Base-by-base conservation (phyloP, 2,329 filamentous ascomycete genomes). In the Verticillium isaacii region DNA sequence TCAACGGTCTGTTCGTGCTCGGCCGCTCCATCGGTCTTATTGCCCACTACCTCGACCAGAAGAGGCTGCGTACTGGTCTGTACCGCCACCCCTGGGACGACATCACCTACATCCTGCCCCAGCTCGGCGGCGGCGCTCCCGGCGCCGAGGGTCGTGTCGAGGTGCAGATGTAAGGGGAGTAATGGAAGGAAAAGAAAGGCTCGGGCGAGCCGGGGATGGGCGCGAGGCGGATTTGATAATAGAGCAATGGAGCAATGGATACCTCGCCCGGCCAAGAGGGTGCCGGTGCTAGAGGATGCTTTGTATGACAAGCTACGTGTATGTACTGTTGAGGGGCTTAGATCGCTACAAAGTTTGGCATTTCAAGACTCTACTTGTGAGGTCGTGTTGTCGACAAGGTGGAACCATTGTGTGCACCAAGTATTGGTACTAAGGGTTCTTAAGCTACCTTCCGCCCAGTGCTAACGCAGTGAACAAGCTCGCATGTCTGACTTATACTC, bases 71-170 rank as follows among this genome's bases (percentile, higher is more conserved):
- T 73, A 99, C 95, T 74, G 95, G 95, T 77, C 88, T 99, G 68
- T 99, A 99, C 91, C 91, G 95, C 77, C 93, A 97, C 87, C 95
- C 95, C 75, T 98, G 95, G 95, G 95, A 97, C 77, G 93, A 97
- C 78, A 97, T 97, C 76, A 97, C 93, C 69, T 96, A 97, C 82
- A 86, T 97, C 70, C 89, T 97, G 70, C 93, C 93, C 73, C 91
- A 85, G 79, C 82, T 96, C 66, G 85, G 89, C 75, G 85, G 85
- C 64, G 87, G 88, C 66, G 85, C 87, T 63, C 85, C 88, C 65
- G 92, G 91, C 70, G 83, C 84, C 66, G 92, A 96, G 82, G 91
- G 91, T 70, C 88, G 93, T 82, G 93, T 97, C 64, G 93, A 97
- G 84, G 93, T 97, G 71, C 86, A 89, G 77, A 84, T 95, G 77